Evolutionary conservation across 1,284 basidiomycete genomes (phyloP), one percentile per base, ranked within the genome.

Genomic region (Cryptococcus wingfieldii): DNA sequence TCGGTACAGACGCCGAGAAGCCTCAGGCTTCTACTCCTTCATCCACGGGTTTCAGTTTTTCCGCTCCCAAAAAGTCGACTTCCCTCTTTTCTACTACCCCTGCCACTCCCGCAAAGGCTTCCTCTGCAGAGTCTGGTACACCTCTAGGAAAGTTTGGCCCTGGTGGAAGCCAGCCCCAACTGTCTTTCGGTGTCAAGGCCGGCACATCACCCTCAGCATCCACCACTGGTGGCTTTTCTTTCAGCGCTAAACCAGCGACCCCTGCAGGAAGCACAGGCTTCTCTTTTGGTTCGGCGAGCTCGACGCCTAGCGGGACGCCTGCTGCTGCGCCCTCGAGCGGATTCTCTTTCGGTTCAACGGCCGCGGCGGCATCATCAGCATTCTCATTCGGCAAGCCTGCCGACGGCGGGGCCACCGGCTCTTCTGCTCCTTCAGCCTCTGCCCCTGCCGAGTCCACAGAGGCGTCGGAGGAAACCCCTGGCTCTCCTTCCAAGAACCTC

Each of bases 71-170:
- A 28, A 61, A 59, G 44, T 41, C 61, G 3, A 51, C 54, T 1
- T 42, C 53, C 2, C 54, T 76, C 13, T 76, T 76, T 58, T 64
- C 71, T 14, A 70, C 72, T 50, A 66, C 68, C 1, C 72, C 73
- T 6, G 66, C 70, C 5, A 68, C 60, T 14, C 69, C 68, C 9
- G 39, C 74, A 41, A 66, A 69, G 27, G 62, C 69, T 0, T 58
- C 69, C 4, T 70, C 70, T 2, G 67, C 71, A 0, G 66, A 62
- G 58, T 66, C 56, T 1, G 51, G 67, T 4, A 59, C 69, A 3
- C 65, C 69, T 2, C 59, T 71, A 13, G 71, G 71, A 61, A 73
- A 70, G 56, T 73, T 73, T 45, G 70, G 71, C 13, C 69, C 69
- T 3, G 69, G 66, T 23, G 71, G 71, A 5, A 60, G 56, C n/a